A percentile compares a stretch with the other conserved stretches of the same genome.
phyloP scores from a whole-genome alignment of 495 filamentous ascomycete species.

The Aspergillus affinis region DNA sequence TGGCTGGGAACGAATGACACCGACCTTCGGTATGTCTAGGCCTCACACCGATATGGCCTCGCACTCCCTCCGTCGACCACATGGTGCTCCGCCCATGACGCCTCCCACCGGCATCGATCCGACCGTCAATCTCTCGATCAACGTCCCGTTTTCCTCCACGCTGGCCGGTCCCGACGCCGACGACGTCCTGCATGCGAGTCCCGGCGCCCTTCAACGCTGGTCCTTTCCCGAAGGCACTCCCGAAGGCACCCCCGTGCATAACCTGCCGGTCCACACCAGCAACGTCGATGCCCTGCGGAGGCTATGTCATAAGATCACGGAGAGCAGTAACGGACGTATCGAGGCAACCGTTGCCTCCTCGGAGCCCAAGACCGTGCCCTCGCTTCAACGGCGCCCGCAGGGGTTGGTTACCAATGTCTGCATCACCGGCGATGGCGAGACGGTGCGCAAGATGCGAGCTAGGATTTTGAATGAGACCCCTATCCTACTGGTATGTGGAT shows the following conservation, averaged over 20 bases:
- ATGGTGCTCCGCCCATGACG: slow-evolving; percentile 63
- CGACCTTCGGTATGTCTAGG: slow-evolving; percentile 76
- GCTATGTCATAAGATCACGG: slow-evolving; percentile 76
- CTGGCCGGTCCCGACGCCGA: slow-evolving; percentile 86
- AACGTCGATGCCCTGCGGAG: slow-evolving; percentile 76
- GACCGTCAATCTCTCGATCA: slow-evolving; percentile 81
- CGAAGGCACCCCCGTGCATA: slow-evolving; percentile 77
- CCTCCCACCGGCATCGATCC: slow-evolving; percentile 64
- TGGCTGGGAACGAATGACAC: slow-evolving; percentile 90
- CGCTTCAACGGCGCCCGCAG: slow-evolving; percentile 64
- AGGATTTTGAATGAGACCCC: slow-evolving; percentile 84
- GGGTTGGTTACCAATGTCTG: slow-evolving; percentile 87
- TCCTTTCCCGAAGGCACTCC: slow-evolving; percentile 83
- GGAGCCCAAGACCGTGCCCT: slow-evolving; percentile 72
- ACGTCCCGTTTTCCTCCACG: slow-evolving; percentile 89
- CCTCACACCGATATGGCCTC: slow-evolving; percentile 75
- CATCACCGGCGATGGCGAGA: slow-evolving; percentile 78
- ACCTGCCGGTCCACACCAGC: slow-evolving; percentile 82
- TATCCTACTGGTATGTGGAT: slow-evolving; percentile 72
- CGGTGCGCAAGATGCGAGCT: slow-evolving; percentile 80
- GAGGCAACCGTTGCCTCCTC: slow-evolving; percentile 81
- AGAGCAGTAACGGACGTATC: slow-evolving; percentile 63
- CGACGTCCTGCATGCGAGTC: slow-evolving; percentile 86
- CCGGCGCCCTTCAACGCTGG: slow-evolving; percentile 82
- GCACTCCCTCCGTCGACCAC: slow-evolving; percentile 66